These are phyloP conservation scores for Pseudocercospora macadamiae DNA, from an alignment of 2,329 filamentous ascomycete genomes.

Conservation along the genomic window DNA sequence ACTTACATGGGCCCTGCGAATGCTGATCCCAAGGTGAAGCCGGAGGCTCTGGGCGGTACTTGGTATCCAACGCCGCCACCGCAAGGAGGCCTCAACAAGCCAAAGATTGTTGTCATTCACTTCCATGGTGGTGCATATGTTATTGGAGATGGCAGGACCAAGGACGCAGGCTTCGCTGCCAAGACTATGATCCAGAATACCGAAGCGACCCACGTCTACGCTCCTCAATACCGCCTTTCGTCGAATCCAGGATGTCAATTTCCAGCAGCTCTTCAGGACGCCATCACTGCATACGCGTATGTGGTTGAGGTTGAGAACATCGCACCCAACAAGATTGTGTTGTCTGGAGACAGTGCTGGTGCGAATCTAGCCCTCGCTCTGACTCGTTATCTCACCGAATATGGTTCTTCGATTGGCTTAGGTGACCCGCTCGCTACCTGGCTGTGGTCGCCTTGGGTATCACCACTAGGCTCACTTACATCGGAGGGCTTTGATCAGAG, in stretches of 20 bases:
- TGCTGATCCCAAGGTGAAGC: constrained; percentile 41
- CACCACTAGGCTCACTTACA: constrained; percentile 38
- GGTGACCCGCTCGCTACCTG: constrained; percentile 43
- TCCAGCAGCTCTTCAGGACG: constrained; percentile 56
- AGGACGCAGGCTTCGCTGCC: constrained; percentile 39
- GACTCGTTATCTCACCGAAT: constrained; percentile 51
- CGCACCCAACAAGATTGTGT: constrained; percentile 44
- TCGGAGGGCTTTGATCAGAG: constrained; percentile 35
- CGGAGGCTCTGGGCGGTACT: constrained; percentile 44
- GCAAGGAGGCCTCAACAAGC: constrained; percentile 21
- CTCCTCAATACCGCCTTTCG: constrained; percentile 54
- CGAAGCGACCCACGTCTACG: constrained; percentile 46
- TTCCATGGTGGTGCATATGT: constrained; percentile 56
- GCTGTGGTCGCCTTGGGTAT: constrained; percentile 51
- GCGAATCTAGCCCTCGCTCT: constrained; percentile 51
- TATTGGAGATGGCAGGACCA: constrained; percentile 46
- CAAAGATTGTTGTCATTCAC: constrained; percentile 47
- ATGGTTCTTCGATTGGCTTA: constrained; percentile 40
- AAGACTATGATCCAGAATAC: constrained; percentile 40
- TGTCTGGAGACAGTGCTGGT: constrained; percentile 56
- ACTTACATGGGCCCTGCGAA: constrained; percentile 22
- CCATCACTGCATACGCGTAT: constrained; percentile 51
- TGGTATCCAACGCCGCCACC: constrained; percentile 43
- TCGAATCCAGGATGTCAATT: constrained; percentile 50
- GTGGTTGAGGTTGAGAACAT: constrained; percentile 47